Conservation (phyloP, 2,329 filamentous ascomycete genomes). For the Albophoma yamanashiensis region DNA sequence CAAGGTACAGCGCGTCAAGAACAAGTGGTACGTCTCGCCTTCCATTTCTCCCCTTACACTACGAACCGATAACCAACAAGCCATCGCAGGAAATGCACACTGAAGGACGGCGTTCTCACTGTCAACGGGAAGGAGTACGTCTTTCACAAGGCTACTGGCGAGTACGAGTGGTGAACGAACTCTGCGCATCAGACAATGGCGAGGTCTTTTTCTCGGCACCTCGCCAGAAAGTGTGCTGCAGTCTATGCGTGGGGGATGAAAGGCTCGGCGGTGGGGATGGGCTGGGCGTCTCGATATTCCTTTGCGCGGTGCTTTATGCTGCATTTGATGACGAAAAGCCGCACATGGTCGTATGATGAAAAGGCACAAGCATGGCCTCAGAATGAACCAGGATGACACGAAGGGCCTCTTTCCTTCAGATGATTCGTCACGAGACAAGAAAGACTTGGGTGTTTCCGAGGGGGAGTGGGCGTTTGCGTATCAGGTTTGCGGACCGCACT, state of each 20-base stretch:
- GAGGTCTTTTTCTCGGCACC: neutral
- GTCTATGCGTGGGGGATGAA: neutral
- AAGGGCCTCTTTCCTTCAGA: too few relatives aligned
- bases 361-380: neutral
- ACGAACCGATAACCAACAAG: neutral
- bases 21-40: conserved; percentile 62
- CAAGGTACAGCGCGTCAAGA: conserved; percentile 98
- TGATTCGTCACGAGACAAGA: neutral
- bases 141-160: conserved; percentile 93
- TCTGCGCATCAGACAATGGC: neutral
- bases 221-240: neutral
- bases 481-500: neutral
- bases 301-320: neutral
- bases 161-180: conserved; percentile 83
- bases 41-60: neutral
- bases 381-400: neutral
- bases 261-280: neutral
- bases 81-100: conserved; percentile 73
- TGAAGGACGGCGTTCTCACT: conserved; percentile 92
- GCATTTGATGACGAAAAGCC: neutral
- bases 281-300: neutral
- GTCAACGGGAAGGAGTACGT: conserved; percentile 94
- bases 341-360: neutral
- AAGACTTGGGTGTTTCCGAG: neutral
- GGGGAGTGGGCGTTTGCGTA: neutral